Evolutionary conservation across 164 flowering plant species (phyloP).

Genomic region (Macadamia integrifolia): DNA sequence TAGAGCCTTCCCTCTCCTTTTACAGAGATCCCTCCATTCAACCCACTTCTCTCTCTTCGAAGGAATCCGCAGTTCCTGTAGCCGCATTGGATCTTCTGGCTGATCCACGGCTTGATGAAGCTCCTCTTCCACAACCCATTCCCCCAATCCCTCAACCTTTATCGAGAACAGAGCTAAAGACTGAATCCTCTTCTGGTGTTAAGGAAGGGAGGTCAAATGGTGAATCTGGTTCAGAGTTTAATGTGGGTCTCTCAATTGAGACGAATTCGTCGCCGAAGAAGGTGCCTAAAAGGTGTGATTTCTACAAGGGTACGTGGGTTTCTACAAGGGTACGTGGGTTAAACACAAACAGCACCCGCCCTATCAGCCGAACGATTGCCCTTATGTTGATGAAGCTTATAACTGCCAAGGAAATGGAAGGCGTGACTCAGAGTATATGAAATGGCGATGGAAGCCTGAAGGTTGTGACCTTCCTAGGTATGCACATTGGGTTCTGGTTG

Average conservation of each 20-base stretch:
- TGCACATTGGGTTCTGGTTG: neutral
- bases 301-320: constrained; percentile 73
- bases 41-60: constrained; percentile 3
- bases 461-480: constrained; percentile 87
- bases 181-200: neutral
- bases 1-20: constrained; percentile 33
- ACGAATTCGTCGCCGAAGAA: constrained; percentile 8
- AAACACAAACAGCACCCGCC: constrained; percentile 61
- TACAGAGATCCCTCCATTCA: constrained; percentile 24
- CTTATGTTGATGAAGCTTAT: constrained; percentile 81
- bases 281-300: constrained; percentile 37
- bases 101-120: too few species aligned
- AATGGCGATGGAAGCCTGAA: constrained; percentile 90
- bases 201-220: neutral
- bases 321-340: constrained; percentile 73
- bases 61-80: neutral
- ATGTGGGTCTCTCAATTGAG: neutral
- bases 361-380: constrained; percentile 67
- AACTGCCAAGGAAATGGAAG: constrained; percentile 75
- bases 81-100: neutral
- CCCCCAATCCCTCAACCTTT: neutral
- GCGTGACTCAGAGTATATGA: constrained; percentile 50
- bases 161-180: neutral
- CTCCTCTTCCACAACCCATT: neutral
- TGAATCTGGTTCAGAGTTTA: neutral